Evolutionary conservation across 495 filamentous ascomycete genomes (phyloP), one percentile per base, ranked within the genome.

Genomic region (Aspergillus steynii): DNA sequence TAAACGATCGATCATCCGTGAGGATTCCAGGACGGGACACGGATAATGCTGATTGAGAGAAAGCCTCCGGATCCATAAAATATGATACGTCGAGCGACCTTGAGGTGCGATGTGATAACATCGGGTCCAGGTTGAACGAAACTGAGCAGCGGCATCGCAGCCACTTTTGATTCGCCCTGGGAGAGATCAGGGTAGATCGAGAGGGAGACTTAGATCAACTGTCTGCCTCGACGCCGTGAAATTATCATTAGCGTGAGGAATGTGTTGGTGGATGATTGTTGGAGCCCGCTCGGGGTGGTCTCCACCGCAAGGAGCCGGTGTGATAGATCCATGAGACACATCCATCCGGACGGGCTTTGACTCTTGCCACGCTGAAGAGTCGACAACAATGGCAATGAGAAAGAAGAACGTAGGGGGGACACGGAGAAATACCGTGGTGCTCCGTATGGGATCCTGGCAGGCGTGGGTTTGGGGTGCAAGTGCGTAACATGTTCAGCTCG

Each of bases 321-420:
- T 64, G 65, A 67, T 57, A 61, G 10, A 63, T 67, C 65, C 47
- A 67, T 63, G 32, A 52, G 60, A 64, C 57, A 59, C 59, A 51
- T 67, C 59, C 37, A 42, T 42, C 37, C 37, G 10, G 32, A 55
- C 9, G 37, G 37, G 37, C 37, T 42, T 15, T 42, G 37, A 12
- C 37, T 12, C 37, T 42, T 42, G 37, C 37, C 37, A 42, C 37
- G 37, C 37, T 42, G 37, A 42, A 15, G 12, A 42, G 37, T 42
- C 37, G 37, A 42, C 37, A 15, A 15, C 37, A 42, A 42, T 42
- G 37, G 37, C 14, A 14, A 14, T 42, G 12, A 3, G 14, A 10
- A 34, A 34, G 31, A 34, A 34, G 31, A 34, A 34, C 1, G 31
- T 5, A 34, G 6, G 31, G 6, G 6, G 5, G 5, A 34, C 6